These are phyloP conservation scores for Neospermospora avenae DNA, from an alignment of 2,329 filamentous ascomycete genomes.

Conservation along the genomic window DNA sequence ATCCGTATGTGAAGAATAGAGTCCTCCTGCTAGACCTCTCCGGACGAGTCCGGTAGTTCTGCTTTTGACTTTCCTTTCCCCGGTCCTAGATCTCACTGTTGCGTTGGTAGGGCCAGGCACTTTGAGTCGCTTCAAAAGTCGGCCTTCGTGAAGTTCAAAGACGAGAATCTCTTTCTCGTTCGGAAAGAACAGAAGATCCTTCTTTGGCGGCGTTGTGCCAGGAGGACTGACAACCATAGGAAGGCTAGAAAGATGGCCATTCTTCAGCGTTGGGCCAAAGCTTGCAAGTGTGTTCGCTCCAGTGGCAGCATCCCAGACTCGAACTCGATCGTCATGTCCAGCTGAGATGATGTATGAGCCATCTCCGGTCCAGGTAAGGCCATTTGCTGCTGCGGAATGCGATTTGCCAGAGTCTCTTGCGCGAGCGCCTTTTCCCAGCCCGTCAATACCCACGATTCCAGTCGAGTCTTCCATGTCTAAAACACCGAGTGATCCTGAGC, in stretches of 20 bases:
- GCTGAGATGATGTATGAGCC: slow-evolving; percentile 73
- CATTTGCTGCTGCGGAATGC: slow-evolving; percentile 80
- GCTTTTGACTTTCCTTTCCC: slow-evolving; percentile 58
- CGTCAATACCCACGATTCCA: slow-evolving; percentile 53
- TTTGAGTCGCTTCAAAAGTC: slow-evolving; percentile 66
- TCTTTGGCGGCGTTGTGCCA: slow-evolving; percentile 50
- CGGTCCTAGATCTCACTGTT: slow-evolving; percentile 45
- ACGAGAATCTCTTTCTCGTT: slow-evolving; percentile 78
- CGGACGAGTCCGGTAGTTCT: slow-evolving; percentile 75
- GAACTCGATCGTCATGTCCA: slow-evolving; percentile 78
- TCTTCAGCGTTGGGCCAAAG: slow-evolving; percentile 80
- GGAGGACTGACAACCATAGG: slow-evolving; percentile 63
- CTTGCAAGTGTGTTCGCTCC: slow-evolving; percentile 85
- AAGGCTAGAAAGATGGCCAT: slow-evolving; percentile 60
- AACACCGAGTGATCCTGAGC: slow-evolving; percentile 70
- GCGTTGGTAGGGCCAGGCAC: slow-evolving; percentile 55
- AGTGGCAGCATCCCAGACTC: slow-evolving; percentile 79
- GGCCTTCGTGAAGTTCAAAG: slow-evolving; percentile 76
- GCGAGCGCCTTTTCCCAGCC: slow-evolving; percentile 33
- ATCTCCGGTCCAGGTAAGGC: slow-evolving; percentile 78
- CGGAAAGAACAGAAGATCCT: slow-evolving; percentile 74
- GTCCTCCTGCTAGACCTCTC: slow-evolving; percentile 60
- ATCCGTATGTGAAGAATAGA: slow-evolving; percentile 82
- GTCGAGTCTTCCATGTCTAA: slow-evolving; percentile 82
- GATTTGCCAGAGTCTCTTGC: slow-evolving; percentile 57